Base-by-base conservation (phyloP, 805 yeast genomes). In the Pichia gijzeniarum region DNA sequence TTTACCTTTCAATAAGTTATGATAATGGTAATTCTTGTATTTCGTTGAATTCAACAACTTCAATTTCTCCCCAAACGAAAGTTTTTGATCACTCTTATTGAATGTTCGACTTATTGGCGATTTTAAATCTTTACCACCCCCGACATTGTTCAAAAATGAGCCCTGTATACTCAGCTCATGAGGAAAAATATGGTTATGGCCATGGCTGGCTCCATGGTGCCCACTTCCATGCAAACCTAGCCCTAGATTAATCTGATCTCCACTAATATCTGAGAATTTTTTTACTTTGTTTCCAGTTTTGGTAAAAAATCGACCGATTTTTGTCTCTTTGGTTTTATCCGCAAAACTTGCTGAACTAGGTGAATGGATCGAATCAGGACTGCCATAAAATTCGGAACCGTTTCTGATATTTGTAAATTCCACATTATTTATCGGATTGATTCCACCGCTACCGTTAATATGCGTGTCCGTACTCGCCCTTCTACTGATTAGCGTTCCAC, bases 351-450 rank as follows among this genome's bases (percentile, higher is more conserved):
- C 36, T 13, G 44, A 35, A 14, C 40, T 44, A 16, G 48, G 40
- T n/a, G 43, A 44, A 9, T 13, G 19, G 17, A 36, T 13, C 14
- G 37, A 35, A 5, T 44, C 44, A 3, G 41, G 19, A 19, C 37
- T 34, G 10, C 40, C 44, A 31, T 28, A 14, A 31, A 13, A 17
- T 2, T 22, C 44, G 47, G 53, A 20, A 50, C 52, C 35, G 51
- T 35, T 25, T 54, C 53, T 45, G 5, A 63, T 60, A 45, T 64
- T 64, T 40, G 55, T 63, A 50, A 64, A 64, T 44, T 63, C 68
- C n/a, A 64, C 67, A 42, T 56, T 59, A 14, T 62, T 45, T 12
- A 45, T 40, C 7, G 17, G 19, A 35, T 41, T 25, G 28, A 7
- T n/a, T 4, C 20, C 25, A 8, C 17, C 22, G 7, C 18, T 32